Conservation (phyloP, 106 monocot genomes). For the Dendrobium chrysotoxum region DNA sequence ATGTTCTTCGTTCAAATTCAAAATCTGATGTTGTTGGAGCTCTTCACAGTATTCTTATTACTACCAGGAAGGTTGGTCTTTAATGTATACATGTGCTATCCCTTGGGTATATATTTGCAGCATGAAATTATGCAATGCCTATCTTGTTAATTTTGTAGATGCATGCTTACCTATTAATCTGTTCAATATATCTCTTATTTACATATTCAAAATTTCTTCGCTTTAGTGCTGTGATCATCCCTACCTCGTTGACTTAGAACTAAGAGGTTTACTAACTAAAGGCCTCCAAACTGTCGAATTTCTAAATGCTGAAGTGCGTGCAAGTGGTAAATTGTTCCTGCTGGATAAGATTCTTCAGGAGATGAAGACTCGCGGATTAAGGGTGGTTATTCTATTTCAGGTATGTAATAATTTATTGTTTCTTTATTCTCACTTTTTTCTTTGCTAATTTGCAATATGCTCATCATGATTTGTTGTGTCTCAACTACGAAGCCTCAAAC, state of each 20-base stretch:
- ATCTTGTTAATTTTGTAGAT: not conserved
- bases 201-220: conserved; percentile 4
- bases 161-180: not conserved
- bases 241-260: conserved; percentile 54
- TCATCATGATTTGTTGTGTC: not conserved
- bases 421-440: not conserved
- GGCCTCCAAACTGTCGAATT: conserved; percentile 29
- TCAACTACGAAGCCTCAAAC: not conserved
- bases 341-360: conserved; percentile 78
- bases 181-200: not conserved
- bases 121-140: not conserved
- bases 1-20: conserved; percentile 47
- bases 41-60: conserved; percentile 57
- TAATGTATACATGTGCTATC: not conserved
- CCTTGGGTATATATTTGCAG: not conserved
- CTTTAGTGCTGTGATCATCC: conserved; percentile 97
- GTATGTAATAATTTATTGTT: conserved; percentile 18
- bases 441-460: not conserved
- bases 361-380: conserved; percentile 40
- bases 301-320: conserved; percentile 68
- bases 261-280: conserved; percentile 50
- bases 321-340: conserved; percentile 75
- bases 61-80: conserved; percentile 53
- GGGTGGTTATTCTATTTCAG: conserved; percentile 83
- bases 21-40: conserved; percentile 64